Conservation (phyloP, 306 rosid genomes). For the Medicago truncatula region MtrunA17r5.0-ANR NC_053049.1:74501-75000, state of each 20-base stretch:
- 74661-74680: not conserved
- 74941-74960: conserved; percentile 80
- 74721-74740: not conserved
- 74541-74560: not conserved
- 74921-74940: conserved; percentile 92
- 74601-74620: conserved; percentile 15
- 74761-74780: not conserved
- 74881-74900: conserved; percentile 96
- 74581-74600: not conserved
- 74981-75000: not conserved
- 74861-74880: conserved; percentile 95
- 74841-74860: conserved; percentile 86
- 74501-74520: not conserved
- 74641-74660: not conserved
- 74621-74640: not conserved
- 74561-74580: conserved; percentile 13
- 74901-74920: conserved; percentile 81
- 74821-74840: conserved; percentile 83
- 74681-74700: not conserved
- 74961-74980: too few relatives aligned
- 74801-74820: conserved; percentile 82
- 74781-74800: conserved; percentile 28
- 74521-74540: not conserved
- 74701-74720: too few relatives aligned
- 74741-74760: not conserved